Percentiles rank a stretch among this genome's conserved stretches.
Conservation (phyloP, 345 rosid genomes). For the Excoecaria cochinchinensis region DNA sequence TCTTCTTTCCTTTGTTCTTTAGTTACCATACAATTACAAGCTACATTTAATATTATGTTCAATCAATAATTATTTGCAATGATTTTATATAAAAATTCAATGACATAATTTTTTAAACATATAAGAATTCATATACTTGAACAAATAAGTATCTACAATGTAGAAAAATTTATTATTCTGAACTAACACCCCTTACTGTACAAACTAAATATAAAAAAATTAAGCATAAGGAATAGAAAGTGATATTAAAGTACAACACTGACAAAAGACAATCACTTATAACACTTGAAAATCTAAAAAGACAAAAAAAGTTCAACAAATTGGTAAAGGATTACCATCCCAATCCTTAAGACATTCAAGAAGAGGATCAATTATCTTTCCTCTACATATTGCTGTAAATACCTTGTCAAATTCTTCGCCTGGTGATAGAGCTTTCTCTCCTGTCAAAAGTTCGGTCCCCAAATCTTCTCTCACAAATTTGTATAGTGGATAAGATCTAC, state of each 20-base stretch:
- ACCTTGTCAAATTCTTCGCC: slow-evolving; percentile 8
- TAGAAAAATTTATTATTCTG: no score
- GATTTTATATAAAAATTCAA: no score
- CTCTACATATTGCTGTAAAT: slow-evolving; percentile 10
- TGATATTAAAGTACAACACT: not conserved
- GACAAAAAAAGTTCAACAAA: not conserved
- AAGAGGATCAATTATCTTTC: slow-evolving; percentile 11
- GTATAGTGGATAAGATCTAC: slow-evolving; percentile 11
- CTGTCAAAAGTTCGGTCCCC: slow-evolving; percentile 3
- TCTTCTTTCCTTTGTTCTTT: not conserved
- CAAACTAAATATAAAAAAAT: no score
- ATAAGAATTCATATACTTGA: no score
- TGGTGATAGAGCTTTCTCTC: not conserved
- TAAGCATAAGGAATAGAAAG: no score
- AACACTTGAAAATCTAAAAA: not conserved
- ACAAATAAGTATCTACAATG: no score
- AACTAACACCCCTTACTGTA: no score
- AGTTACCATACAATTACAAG: no score
- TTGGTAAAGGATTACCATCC: slow-evolving; percentile 11
- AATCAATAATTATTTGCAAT: no score
- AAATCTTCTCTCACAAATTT: slow-evolving; percentile 10
- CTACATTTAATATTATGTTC: no score
- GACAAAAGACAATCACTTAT: not conserved
- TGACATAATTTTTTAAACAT: no score
- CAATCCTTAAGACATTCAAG: slow-evolving; percentile 13